Base-by-base conservation (phyloP, 371 early-diverging fungal genomes). In the Circinella umbellata region DNA sequence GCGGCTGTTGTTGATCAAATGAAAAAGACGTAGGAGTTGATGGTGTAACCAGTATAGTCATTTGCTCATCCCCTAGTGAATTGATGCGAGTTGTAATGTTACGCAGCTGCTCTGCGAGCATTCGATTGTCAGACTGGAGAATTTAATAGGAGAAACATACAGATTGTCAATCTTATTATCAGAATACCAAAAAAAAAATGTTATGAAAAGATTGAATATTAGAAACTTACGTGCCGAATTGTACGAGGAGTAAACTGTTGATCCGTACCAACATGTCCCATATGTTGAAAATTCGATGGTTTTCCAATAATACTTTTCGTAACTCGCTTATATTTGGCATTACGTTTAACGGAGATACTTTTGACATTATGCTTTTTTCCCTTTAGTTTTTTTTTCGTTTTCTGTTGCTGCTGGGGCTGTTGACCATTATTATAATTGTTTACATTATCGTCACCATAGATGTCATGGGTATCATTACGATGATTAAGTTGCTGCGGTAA, bases 211-310 rank as follows among this genome's bases (percentile, higher is more conserved):
- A 4, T 3, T 37, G 4, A 14, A 36, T n/a, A 20, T 17, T 15
- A 38, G 6, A 61, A 34, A 27, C 63, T 63, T 63, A 63, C 63
- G 47, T 63, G 63, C n/a, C 14, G 13, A 13, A 35, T 20, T 14
- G 9, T 39, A 1, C 47, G 47, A 61, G 36, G n/a, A 63, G 63
- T 42, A 42, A 42, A 42, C 11, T 42, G 48, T 47, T 39, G 63
- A 47, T 63, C 47, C 0, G 18, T 11, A 47, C 47, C 63, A 46
- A 39, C 38, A 47, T 63, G 47, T 17, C 63, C 47, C 42, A 63
- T 47, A 47, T 63, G 63, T 20, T 63, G 63, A 63, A 63, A 63
- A 14, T 63, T 63, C n/a, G 63, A 17, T 27, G 63, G 63, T 47
- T 47, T 63, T 20, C 63, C 63, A 13, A 63, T 63, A 4, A 63